phyloP scores from a whole-genome alignment of 176 grass and related monocot species.

The Thinopyrum elongatum region DNA sequence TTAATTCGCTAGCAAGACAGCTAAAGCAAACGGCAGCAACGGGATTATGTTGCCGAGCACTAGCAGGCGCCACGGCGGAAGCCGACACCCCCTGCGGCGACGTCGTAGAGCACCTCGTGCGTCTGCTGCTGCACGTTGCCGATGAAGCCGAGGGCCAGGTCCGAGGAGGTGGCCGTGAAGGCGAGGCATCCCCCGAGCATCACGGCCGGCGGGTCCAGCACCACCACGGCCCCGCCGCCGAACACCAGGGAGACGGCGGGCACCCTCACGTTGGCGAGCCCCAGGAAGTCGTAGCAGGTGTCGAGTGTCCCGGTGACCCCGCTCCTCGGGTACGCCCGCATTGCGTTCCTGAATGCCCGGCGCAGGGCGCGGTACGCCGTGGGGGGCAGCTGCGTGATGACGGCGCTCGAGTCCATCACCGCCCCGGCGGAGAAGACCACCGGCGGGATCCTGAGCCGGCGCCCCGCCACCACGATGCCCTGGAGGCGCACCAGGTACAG shows the following conservation, averaged over 20 bases:
- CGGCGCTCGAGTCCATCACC: constrained; percentile 60
- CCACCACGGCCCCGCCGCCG: background rate
- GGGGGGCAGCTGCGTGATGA: constrained; percentile 44
- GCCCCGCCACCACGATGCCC: constrained; percentile 40
- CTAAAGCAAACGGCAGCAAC: no score
- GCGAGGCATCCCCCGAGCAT: constrained; percentile 54
- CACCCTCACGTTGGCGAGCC: constrained; percentile 16
- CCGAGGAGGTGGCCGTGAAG: constrained; percentile 31
- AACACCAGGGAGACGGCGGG: constrained; percentile 40
- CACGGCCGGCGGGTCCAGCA: constrained; percentile 29
- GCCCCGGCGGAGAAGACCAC: constrained; percentile 37
- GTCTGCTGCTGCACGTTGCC: constrained; percentile 68
- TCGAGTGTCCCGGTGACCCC: background rate
- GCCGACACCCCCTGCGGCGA: background rate
- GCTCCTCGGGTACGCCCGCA: constrained; percentile 27
- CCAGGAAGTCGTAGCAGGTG: constrained; percentile 50
- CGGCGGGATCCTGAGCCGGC: constrained; percentile 13
- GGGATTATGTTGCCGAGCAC: no score
- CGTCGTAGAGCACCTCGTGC: constrained; percentile 50
- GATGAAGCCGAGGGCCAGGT: constrained; percentile 11
- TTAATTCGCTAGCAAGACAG: no score
- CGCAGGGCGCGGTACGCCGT: constrained; percentile 53
- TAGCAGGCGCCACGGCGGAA: background rate
- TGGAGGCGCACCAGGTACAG: constrained; percentile 38
- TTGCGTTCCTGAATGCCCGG: constrained; percentile 31